Evolutionary conservation across 2,329 filamentous ascomycete species (phyloP).

Genomic region (Ophiosphaerella herpotricha): DNA sequence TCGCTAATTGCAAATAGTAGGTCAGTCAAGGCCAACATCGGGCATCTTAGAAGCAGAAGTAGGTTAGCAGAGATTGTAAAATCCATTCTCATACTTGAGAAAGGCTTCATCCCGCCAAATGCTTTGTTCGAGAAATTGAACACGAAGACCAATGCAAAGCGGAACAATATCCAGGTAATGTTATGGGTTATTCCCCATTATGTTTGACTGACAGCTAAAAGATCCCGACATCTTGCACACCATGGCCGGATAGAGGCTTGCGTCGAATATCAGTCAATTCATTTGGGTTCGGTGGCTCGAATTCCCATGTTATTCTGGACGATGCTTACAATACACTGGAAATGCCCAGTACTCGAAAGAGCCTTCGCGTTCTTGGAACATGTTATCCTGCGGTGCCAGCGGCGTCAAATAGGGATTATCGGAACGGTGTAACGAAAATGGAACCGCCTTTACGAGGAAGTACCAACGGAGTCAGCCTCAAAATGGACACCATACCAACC

Average conservation of each 20-base stretch:
- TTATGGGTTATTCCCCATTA: no score
- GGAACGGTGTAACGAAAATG: no score
- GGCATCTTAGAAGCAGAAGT: constrained; percentile 45
- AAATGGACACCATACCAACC: no score
- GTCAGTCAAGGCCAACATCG: constrained; percentile 27
- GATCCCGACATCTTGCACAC: constrained; percentile 4
- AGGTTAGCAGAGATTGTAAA: constrained; percentile 46
- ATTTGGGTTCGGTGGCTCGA: constrained; percentile 33
- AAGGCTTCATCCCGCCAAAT: constrained; percentile 36
- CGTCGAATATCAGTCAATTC: constrained; percentile 25
- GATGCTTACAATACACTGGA: constrained; percentile 1
- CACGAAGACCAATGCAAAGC: constrained; percentile 6
- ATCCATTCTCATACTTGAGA: constrained; percentile 45
- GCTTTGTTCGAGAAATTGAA: constrained; percentile 14
- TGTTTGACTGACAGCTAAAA: not conserved
- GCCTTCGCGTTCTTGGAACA: not conserved
- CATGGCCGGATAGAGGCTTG: constrained; percentile 15
- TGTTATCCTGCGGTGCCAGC: constrained; percentile 23
- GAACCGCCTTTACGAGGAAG: no score
- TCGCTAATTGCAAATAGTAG: not conserved
- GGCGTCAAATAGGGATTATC: no score
- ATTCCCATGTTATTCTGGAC: constrained; percentile 33
- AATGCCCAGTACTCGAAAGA: not conserved
- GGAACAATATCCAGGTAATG: constrained; percentile 7
- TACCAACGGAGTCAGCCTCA: no score